phyloP scores from a whole-genome alignment of 2,329 filamentous ascomycete genomes.

The Pseudogymnoascus sp. region DNA sequence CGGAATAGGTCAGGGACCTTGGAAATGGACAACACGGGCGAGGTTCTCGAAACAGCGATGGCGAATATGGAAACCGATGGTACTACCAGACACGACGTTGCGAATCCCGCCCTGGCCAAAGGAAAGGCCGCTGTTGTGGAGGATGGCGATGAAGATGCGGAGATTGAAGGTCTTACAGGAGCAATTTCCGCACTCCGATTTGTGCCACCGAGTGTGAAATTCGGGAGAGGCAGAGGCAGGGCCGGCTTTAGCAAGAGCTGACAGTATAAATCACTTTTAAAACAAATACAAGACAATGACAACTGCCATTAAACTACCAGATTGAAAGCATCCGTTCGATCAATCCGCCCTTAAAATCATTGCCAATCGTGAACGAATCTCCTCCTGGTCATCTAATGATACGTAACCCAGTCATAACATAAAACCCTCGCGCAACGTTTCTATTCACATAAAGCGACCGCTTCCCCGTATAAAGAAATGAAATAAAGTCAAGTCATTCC shows the following conservation, averaged over 20 bases:
- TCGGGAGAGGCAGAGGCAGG: conserved; percentile 38
- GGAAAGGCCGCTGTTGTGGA: conserved; percentile 16
- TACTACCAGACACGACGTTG: conserved; percentile 18
- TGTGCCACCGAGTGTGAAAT: conserved; percentile 57
- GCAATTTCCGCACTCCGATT: conserved; percentile 67
- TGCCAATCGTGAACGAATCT: conserved; percentile 4
- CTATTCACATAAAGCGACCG: conserved; percentile 9
- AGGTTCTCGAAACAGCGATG: conserved; percentile 24
- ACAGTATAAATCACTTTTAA: conserved; percentile 6
- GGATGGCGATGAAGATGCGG: conserved; percentile 25
- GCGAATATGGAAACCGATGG: conserved; percentile 12
- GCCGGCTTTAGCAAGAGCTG: conserved; percentile 23
- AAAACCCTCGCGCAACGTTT: conserved; percentile 7
- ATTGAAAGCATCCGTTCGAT: conserved; percentile 5
- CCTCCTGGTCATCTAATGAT: conserved; percentile 10
- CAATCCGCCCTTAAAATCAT: conserved; percentile 7
- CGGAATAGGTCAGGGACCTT: conserved; percentile 16
- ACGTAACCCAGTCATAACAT: conserved; percentile 9
- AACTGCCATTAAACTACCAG: conserved; percentile 5
- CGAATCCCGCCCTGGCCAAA: conserved; percentile 17
- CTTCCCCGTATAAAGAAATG: conserved; percentile 9
- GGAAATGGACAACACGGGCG: conserved; percentile 10
- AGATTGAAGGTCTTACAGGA: conserved; percentile 54
- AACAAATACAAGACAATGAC: conserved; percentile 3
- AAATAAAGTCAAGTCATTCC: conserved; percentile 10